A percentile compares a stretch with the other conserved stretches of the same genome.
Conservation (phyloP, 2,329 filamentous ascomycete species). For the Falciphora oryzae region DNA sequence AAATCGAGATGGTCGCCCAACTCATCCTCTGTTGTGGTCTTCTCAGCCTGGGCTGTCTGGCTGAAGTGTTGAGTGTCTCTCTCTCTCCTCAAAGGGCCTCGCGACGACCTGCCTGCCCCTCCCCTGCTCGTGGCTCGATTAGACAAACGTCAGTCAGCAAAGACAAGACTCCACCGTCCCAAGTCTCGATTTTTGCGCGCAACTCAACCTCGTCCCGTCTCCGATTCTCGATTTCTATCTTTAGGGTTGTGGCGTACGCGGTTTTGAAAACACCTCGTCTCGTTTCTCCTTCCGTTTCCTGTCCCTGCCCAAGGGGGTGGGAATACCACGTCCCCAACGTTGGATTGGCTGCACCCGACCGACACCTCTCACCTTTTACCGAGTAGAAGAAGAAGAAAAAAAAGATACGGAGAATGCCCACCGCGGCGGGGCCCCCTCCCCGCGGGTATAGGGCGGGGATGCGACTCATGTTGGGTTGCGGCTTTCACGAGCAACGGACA, state of each 20-base stretch:
- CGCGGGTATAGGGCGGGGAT: background rate
- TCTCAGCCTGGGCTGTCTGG: no score
- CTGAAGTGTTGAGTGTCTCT: no score
- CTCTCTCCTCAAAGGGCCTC: no score
- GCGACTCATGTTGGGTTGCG: background rate
- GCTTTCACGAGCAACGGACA: background rate
- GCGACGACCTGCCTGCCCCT: no score
- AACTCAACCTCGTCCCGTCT: background rate
- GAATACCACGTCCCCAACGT: background rate
- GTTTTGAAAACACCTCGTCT: conserved; percentile 1
- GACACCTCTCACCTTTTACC: no score
- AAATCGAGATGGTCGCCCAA: background rate
- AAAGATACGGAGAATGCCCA: background rate
- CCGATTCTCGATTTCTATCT: background rate
- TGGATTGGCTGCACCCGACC: background rate
- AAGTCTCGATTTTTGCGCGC: background rate
- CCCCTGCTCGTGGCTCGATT: background rate
- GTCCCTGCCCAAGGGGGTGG: background rate
- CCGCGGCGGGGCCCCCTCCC: background rate
- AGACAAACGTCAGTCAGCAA: background rate
- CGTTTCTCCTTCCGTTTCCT: background rate
- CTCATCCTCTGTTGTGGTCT: no score
- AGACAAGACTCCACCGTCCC: background rate
- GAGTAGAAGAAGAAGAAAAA: no score
- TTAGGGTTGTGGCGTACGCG: background rate